Base-by-base conservation (phyloP, 345 rosid species). In the Xanthoceras sorbifolium region DNA sequence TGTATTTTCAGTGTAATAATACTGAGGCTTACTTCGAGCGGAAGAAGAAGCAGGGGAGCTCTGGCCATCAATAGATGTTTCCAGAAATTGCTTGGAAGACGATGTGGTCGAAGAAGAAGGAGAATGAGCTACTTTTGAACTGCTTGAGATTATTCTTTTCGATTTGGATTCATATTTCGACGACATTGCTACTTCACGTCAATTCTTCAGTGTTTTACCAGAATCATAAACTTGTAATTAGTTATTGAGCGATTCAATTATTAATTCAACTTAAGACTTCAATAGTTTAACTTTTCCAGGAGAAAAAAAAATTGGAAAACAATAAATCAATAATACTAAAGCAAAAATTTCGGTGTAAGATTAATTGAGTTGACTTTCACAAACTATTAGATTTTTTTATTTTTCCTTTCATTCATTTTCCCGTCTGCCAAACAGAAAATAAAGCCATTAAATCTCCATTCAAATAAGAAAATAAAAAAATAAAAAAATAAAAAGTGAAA, bases 21-120 rank as follows among this genome's bases (percentile, higher is more conserved):
- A 89, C 50, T 82, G 94, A 11, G 88, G 98, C 84, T 93, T 96
- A 83, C 97, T 92, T 23, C 91, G 90, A 71, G 97, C 94, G 14
- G 99, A 96, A 17, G 99, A 92, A 20, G 98, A 93, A 1, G 96
- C 97, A 6, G 99, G 99, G 31, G 99, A 97, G 87, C 97, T 94
- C 85, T 87, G 97, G 22, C 93, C 91, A 77, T 97, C 98, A 3
- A 87, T 17, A 68, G 98, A 96, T 9, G 95, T 89, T 78, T 92
- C 99, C n/a, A 80, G 82, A 74, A 85, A 84, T 10, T 84, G 91
- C 83, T 92, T 97, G 2, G 98, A 91, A 69, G 99, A 92, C 4
- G 99, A 91, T 20, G 98, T 91, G 48, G 97, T 97, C 14, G 99
- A 89, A 71, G 99, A 89, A 36, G 98, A 86, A 57, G 88, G 88